Conservation (phyloP, 2,329 filamentous ascomycete genomes). For the Aspergillus sp. region DNA sequence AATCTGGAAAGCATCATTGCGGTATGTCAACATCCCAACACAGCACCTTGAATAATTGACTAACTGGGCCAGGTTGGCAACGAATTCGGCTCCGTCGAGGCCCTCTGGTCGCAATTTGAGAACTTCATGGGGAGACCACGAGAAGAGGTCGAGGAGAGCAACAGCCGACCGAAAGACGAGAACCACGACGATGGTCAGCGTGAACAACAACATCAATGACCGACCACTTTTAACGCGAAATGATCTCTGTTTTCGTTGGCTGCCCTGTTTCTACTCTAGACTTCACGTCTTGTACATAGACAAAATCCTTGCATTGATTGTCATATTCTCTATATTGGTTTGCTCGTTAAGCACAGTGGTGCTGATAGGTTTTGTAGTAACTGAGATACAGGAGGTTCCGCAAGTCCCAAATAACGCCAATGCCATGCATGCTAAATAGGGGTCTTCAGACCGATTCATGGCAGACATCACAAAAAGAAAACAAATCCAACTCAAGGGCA, state of each 20-base stretch:
- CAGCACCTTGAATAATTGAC: neutral
- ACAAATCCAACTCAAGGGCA: constrained; percentile 9
- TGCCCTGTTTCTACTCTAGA: neutral
- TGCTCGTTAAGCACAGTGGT: constrained; percentile 6
- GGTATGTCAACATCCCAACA: constrained; percentile 51
- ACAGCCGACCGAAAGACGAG: constrained; percentile 33
- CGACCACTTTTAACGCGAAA: neutral
- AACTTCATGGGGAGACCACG: constrained; percentile 83
- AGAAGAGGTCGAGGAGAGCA: constrained; percentile 41
- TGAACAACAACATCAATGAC: constrained; percentile 23
- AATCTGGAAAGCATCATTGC: constrained; percentile 89
- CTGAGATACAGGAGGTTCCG: constrained; percentile 27
- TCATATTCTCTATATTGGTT: constrained; percentile 8
- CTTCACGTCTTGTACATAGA: neutral
- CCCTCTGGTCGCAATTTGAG: constrained; percentile 96
- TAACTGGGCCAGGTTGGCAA: constrained; percentile 73
- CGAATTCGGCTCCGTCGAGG: constrained; percentile 96
- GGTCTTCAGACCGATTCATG: constrained; percentile 37
- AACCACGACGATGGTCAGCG: constrained; percentile 25
- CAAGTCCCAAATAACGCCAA: constrained; percentile 44
- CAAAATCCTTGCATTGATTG: constrained; percentile 4
- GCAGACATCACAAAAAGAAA: constrained; percentile 32
- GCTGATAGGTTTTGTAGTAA: constrained; percentile 19
- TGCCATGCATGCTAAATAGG: constrained; percentile 44
- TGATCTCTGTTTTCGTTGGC: neutral